Base-by-base conservation (phyloP, 208 protist genomes). In the Trypanosoma melophagium region DNA sequence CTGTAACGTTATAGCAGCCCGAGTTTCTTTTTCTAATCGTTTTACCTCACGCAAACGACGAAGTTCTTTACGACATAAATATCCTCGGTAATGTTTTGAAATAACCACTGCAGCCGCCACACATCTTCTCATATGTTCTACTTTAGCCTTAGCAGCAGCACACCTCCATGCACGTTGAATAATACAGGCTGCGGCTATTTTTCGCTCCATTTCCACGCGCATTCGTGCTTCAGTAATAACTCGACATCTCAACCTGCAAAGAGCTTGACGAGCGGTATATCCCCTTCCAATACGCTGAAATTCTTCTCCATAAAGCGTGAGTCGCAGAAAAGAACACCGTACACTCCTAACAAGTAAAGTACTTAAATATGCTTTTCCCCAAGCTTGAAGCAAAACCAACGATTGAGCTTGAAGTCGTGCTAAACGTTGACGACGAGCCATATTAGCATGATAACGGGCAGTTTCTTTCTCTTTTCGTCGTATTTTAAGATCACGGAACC, bases 141-240 rank as follows among this genome's bases (percentile, higher is more conserved):
- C 82, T 16, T 51, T 76, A n/a, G 79, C 70, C 71, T 89, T 89
- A 24, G 87, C 87, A 13, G 79, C 58, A 2, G 84, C 84, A 57
- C 77, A 81, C 7, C 89, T 83, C 87, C 84, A 93, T 40, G 89
- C 89, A 1, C 85, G 83, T 76, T 96, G 91, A 54, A 96, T 41
- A 41, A 92, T 77, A 35, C 62, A 78, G 40, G 81, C 88, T 0
- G 86, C 84, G 7, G 73, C 81, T 8, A 54, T 81, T 12, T 74
- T 69, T 52, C 63, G 35, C 21, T 65, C 60, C 10, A 44, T 55
- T 56, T 83, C 74, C 10, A 75, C 79, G 1, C 69, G 77, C 44
- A 86, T 64, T 25, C 53, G 41, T n/a, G 77, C 64, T 50, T 60
- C 51, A 50, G 41, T n/a, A 59, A 72, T 70, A n/a, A 61, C 7